Evolutionary conservation across 345 rosid species (phyloP).

Genomic region (Arabidopsis suecica): DNA sequence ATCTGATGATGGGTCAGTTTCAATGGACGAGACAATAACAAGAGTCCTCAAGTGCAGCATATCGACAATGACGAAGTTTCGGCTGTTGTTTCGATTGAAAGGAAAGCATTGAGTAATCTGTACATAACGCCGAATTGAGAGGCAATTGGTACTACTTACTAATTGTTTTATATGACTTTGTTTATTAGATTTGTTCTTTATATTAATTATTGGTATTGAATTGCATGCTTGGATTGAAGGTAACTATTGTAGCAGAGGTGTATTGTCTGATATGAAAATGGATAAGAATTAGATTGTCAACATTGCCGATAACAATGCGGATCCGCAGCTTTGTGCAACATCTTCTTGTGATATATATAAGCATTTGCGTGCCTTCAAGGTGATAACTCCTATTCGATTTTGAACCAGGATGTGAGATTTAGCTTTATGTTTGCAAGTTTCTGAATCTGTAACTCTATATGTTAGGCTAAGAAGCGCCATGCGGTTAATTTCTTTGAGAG

Average conservation of each 20-base stretch:
- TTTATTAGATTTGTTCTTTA: not conserved
- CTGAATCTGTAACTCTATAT: not conserved
- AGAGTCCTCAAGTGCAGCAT: slow-evolving; percentile 87
- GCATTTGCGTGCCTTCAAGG: slow-evolving; percentile 80
- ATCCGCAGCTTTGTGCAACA: slow-evolving; percentile 86
- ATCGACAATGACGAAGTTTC: slow-evolving; percentile 59
- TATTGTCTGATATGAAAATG: slow-evolving; percentile 52
- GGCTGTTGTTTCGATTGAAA: slow-evolving; percentile 62
- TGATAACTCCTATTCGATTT: slow-evolving; percentile 9
- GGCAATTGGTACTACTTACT: slow-evolving; percentile 48
- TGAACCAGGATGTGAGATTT: not conserved
- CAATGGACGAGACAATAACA: slow-evolving; percentile 79
- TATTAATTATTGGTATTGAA: not conserved
- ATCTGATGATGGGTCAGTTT: slow-evolving; percentile 65
- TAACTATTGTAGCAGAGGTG: slow-evolving; percentile 65
- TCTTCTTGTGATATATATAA: slow-evolving; percentile 63
- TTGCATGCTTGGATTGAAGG: slow-evolving; percentile 49
- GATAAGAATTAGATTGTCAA: slow-evolving; percentile 53
- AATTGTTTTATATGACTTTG: not conserved
- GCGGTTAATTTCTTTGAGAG: slow-evolving; percentile 49
- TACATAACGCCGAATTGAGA: slow-evolving; percentile 61
- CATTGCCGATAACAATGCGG: slow-evolving; percentile 59
- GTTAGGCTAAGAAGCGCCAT: slow-evolving; percentile 80
- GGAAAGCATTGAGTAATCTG: slow-evolving; percentile 77
- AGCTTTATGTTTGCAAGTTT: slow-evolving; percentile 16